Percentiles rank a stretch among this genome's conserved stretches.
phyloP scores from a whole-genome alignment of 768 basidiomycete genomes.

The Nidula microcarpa region DNA sequence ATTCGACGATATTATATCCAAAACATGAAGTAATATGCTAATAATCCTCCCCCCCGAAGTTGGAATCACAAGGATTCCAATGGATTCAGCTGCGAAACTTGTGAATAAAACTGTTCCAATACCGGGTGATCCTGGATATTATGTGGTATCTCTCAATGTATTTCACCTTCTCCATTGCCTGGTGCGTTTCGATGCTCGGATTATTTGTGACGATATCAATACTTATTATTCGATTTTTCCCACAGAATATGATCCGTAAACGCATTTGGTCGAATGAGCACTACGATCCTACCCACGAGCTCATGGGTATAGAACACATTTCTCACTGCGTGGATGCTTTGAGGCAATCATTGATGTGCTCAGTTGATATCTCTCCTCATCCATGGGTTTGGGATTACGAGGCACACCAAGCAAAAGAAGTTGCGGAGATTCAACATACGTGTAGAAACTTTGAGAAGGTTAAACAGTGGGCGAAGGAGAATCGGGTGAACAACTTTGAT shows the following conservation, averaged over 20 bases:
- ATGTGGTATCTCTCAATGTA: constrained; percentile 17
- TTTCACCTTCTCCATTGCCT: constrained; percentile 26
- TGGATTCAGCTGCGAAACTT: constrained; percentile 13
- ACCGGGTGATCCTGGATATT: constrained; percentile 16
- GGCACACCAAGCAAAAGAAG: constrained; percentile 10
- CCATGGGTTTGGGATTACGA: constrained; percentile 22
- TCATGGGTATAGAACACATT: constrained; percentile 4
- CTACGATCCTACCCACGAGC: not conserved
- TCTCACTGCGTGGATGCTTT: constrained; percentile 20
- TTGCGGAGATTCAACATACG: constrained; percentile 17
- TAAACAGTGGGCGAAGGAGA: constrained; percentile 18
- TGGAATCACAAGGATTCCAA: constrained; percentile 12
- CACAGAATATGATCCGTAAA: constrained; percentile 12
- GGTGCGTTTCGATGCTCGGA: constrained; percentile 10
- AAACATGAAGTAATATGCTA: not conserved
- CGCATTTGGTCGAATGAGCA: not conserved
- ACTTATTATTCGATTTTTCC: constrained; percentile 13
- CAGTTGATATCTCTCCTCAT: constrained; percentile 15
- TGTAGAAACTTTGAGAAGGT: constrained; percentile 23
- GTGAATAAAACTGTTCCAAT: constrained; percentile 18
- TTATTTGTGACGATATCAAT: constrained; percentile 3
- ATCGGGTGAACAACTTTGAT: not conserved
- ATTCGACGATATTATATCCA: not conserved
- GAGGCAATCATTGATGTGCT: constrained; percentile 18
- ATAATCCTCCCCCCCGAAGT: not conserved